These are phyloP conservation scores for Panellus pusillus DNA, from an alignment of 768 basidiomycete genomes.

Conservation along the genomic window DNA sequence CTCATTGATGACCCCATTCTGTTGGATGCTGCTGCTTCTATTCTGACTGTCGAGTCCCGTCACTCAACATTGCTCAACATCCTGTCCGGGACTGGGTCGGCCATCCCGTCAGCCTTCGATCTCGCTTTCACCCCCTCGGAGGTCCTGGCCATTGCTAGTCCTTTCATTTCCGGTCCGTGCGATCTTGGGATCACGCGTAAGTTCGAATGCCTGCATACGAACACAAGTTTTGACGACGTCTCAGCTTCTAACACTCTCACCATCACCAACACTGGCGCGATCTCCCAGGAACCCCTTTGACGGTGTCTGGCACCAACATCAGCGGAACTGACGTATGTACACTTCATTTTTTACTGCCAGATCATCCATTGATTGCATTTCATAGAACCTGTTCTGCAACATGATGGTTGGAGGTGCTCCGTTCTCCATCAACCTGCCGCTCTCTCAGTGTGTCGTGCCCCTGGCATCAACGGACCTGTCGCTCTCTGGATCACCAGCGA, in stretches of 20 bases:
- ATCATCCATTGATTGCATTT: conserved; percentile 9
- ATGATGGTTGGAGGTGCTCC: conserved; percentile 68
- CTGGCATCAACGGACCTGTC: conserved; percentile 71
- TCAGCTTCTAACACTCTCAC: conserved; percentile 59
- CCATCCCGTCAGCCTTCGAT: conserved; percentile 73
- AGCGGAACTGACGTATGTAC: conserved; percentile 48
- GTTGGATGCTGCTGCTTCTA: conserved; percentile 67
- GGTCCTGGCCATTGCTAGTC: conserved; percentile 66
- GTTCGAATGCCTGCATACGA: conserved; percentile 13
- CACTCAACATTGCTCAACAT: conserved; percentile 80
- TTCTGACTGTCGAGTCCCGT: conserved; percentile 80
- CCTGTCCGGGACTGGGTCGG: conserved; percentile 52
- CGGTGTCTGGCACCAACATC: conserved; percentile 58
- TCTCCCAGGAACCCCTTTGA: conserved; percentile 56
- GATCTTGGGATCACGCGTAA: conserved; percentile 56
- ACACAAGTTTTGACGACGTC: neutral
- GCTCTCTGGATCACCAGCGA: conserved; percentile 69
- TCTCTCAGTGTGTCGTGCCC: conserved; percentile 65
- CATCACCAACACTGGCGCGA: conserved; percentile 62
- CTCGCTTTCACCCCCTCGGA: conserved; percentile 67
- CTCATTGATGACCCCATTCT: conserved; percentile 61
- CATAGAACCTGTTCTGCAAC: conserved; percentile 65
- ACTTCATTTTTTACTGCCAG: neutral
- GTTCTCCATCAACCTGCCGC: conserved; percentile 56
- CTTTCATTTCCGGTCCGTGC: conserved; percentile 68